Conservation (phyloP, 192 early-diverging fungal genomes). For the Podila epicladia region DNA sequence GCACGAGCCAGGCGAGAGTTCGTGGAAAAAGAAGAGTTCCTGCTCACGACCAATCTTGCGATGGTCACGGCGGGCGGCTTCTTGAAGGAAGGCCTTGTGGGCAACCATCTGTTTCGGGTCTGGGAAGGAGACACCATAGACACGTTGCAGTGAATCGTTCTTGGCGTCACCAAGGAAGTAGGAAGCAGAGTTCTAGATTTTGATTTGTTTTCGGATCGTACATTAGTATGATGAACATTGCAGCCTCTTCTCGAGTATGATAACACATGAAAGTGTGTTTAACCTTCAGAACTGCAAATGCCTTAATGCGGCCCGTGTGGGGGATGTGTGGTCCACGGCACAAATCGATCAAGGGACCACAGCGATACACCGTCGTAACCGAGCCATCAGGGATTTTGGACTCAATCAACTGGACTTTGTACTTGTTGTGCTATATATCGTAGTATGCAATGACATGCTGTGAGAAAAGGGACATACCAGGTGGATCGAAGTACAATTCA, state of each 20-base stretch:
- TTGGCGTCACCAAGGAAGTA: slow-evolving; percentile 97
- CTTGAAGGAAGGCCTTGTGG: slow-evolving; percentile 92
- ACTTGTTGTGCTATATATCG: slow-evolving; percentile 83
- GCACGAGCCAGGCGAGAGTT: slow-evolving; percentile 89
- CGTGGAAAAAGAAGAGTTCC: slow-evolving; percentile 98
- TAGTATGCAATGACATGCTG: too few species aligned
- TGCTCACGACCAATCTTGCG: slow-evolving; percentile 96
- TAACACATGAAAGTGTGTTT: slow-evolving; percentile 16
- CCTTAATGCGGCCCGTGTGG: slow-evolving; percentile 91
- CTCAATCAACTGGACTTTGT: slow-evolving; percentile 96
- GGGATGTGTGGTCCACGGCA: slow-evolving; percentile 96
- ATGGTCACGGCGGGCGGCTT: slow-evolving; percentile 95
- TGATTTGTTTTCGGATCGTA: not conserved
- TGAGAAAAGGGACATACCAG: not conserved
- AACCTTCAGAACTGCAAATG: slow-evolving; percentile 84
- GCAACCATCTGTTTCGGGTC: slow-evolving; percentile 95
- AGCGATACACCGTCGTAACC: slow-evolving; percentile 97
- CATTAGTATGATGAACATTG: not conserved
- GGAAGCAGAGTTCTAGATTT: slow-evolving; percentile 86
- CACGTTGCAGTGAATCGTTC: slow-evolving; percentile 97
- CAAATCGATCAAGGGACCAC: slow-evolving; percentile 98
- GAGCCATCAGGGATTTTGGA: slow-evolving; percentile 92
- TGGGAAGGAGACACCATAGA: slow-evolving; percentile 99
- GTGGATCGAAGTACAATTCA: not conserved
- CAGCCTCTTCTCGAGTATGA: not conserved